phyloP scores from a whole-genome alignment of 805 yeast species.

The Monosporozyma unispora region DNA sequence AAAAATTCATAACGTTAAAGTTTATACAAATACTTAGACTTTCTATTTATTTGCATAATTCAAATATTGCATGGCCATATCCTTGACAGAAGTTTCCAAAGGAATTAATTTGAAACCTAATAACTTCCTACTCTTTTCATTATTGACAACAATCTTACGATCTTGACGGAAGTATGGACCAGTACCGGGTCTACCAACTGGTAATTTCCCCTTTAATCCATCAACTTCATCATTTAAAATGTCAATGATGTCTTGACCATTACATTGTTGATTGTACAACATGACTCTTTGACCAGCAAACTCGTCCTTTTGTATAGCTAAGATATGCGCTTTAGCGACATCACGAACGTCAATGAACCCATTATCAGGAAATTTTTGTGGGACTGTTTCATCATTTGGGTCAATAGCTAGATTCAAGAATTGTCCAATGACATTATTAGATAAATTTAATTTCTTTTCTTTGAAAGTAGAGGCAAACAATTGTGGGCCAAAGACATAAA shows the following conservation, averaged over 20 bases:
- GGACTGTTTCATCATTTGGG: constrained; percentile 16
- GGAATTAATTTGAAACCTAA: constrained; percentile 19
- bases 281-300: constrained; percentile 30
- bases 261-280: constrained; percentile 19
- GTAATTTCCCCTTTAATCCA: constrained; percentile 35
- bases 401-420: constrained; percentile 24
- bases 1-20: too few relatives aligned
- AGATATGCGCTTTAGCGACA: constrained; percentile 49
- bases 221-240: constrained; percentile 35
- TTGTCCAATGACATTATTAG: constrained; percentile 29
- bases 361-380: constrained; percentile 12
- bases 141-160: constrained; percentile 9
- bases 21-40: not conserved
- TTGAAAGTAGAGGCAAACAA: constrained; percentile 32
- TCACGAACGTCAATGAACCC: constrained; percentile 49
- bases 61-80: constrained; percentile 21
- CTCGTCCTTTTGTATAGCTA: constrained; percentile 37
- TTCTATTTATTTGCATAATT: constrained; percentile 1
- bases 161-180: constrained; percentile 3
- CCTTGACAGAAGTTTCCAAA: constrained; percentile 15
- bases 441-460: constrained; percentile 31
- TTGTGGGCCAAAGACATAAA: constrained; percentile 45
- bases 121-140: constrained; percentile 13
- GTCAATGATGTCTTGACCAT: constrained; percentile 24
- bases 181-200: constrained; percentile 33